Base-by-base conservation (phyloP, 257 asterid species). In the Paraleonurus japonicus region DNA sequence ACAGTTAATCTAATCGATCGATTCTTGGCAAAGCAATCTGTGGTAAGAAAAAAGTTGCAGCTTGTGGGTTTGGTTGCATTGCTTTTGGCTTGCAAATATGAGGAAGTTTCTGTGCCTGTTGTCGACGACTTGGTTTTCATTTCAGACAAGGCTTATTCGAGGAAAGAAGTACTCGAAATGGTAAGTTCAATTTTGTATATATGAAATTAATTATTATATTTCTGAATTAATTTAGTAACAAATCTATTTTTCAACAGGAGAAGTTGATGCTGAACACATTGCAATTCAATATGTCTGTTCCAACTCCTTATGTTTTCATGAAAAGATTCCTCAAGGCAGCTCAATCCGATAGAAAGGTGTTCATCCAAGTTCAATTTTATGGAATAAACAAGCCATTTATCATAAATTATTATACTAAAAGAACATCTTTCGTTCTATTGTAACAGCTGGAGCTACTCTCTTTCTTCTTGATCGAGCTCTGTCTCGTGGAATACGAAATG, bases 31-130 rank as follows among this genome's bases (percentile, higher is more conserved):
- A 88, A 83, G 80, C 96, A 95, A 78, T 72, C 86, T 6, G 88
- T 95, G 4, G 95, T 81, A 10, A 80, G 96, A 63, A 91, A 92
- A 81, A 95, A 89, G 80, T 74, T 94, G 70, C 99, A 94, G 87
- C 95, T 95, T 4, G 96, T 95, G 8, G 99, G 98, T 3, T 71
- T 95, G 27, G 96, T 90, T 7, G 99, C 98, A 2, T 70, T 92
- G 98, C 90, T 95, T 51, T 73, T 94, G 28, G 98, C 99, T 2
- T 89, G 96, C 93, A 95, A 95, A 72, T 95, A 95, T 15, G 99
- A 95, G 83, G 98, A 91, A 53, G 94, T 91, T 53, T 84, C 90
- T 1, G 96, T 88, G 11, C 99, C 98, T 1, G 83, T 88, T 5
- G 99, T 95, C 11, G 98, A 89, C 65, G 99, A 95, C 78, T 61